Base-by-base conservation (phyloP, 345 rosid genomes). In the Nephelium lappaceum region DNA sequence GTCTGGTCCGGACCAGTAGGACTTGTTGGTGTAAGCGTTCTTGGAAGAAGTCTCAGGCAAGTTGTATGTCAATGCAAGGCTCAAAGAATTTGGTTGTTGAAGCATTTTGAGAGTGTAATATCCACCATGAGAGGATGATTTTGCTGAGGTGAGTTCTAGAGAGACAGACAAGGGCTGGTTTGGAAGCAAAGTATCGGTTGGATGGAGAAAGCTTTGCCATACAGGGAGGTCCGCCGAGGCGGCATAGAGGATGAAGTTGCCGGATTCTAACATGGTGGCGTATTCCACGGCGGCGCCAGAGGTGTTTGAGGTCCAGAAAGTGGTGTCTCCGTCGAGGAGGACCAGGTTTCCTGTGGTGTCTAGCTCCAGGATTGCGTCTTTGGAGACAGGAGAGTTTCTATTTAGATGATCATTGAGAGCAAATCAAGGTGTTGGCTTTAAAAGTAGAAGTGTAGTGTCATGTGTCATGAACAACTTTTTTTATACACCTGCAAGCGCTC, bases 1-100 rank as follows among this genome's bases (percentile, higher is more conserved):
- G 31, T 93, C 97, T 0, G 99, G 99, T 41, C 89, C 92, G 10
- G 84, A 79, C 98, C 99, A 93, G 78, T 95, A 95, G n/a, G 98
- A 89, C 79, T 87, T 90, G 80, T 95, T 95, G 64, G 84, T 83
- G 64, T 84, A 82, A 61, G 84, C 74, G 23, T 82, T 75, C 19
- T 85, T 74, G 0, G 87, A 81, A 67, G 82, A 68, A 69, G 63
- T 19, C 38, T 72, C 78, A 0, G 89, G 91, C 81, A 88, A 71
- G 79, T 85, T 95, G 78, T 85, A 93, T 18, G 95, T 95, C 79
- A 95, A 78, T 19, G 90, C 96, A 61, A 95, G 94, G 87, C 86
- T 92, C n/a, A 95, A 75, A 5, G 99, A 95, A 61, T 93, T 91
- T 18, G 92, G 88, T 76, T 95, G 96, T 27, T 93, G 99, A 21